These are phyloP conservation scores for Spatholobus suberectus DNA, from an alignment of 306 rosid species.

Conservation along the genomic window DNA sequence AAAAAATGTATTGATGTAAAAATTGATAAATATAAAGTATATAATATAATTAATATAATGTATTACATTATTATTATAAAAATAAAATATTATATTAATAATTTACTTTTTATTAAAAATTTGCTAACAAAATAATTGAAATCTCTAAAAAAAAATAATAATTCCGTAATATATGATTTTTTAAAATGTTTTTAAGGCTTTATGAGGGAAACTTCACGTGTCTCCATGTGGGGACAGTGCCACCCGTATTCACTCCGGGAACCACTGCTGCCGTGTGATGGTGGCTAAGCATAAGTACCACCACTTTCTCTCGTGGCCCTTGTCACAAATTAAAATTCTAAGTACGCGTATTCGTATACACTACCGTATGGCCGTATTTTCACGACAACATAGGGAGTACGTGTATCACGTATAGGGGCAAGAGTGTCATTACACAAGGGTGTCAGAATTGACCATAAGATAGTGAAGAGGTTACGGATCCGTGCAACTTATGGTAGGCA, in stretches of 20 bases:
- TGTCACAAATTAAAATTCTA: background rate
- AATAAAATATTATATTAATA: no score
- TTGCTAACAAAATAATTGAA: background rate
- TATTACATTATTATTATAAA: no score
- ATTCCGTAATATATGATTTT: background rate
- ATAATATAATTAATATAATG: no score
- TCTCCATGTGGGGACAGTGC: conserved; percentile 18
- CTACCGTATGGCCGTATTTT: background rate
- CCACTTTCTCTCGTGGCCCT: background rate
- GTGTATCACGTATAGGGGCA: background rate
- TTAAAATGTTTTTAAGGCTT: background rate
- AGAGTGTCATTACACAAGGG: background rate
- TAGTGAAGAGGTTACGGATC: conserved; percentile 39
- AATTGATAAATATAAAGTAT: no score
- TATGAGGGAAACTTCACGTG: conserved; percentile 24
- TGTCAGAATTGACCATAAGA: conserved; percentile 16
- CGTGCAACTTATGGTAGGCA: conserved; percentile 32
- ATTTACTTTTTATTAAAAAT: no score
- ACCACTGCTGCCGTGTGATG: conserved; percentile 34
- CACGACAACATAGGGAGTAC: background rate
- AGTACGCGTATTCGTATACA: background rate
- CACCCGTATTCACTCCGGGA: conserved; percentile 19
- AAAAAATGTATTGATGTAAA: no score
- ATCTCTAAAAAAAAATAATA: background rate
- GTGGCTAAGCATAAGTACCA: conserved; percentile 27